These are phyloP conservation scores for Chaetomium cochliodes DNA, from an alignment of 495 filamentous ascomycete species.

Conservation along the genomic window DNA sequence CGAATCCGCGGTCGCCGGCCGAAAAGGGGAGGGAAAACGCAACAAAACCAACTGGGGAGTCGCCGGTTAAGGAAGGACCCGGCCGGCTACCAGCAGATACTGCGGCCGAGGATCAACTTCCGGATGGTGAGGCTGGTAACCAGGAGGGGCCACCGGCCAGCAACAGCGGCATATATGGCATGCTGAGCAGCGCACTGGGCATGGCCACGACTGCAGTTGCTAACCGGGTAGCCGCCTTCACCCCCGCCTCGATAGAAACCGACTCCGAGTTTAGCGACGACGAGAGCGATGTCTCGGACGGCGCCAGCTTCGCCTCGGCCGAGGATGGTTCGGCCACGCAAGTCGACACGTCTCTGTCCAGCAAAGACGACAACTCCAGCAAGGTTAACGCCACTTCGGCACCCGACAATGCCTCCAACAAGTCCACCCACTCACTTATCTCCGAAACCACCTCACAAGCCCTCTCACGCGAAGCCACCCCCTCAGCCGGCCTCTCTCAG, in stretches of 20 bases:
- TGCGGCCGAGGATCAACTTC: background rate
- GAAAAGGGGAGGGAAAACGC: conserved; percentile 16
- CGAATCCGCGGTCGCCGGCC: conserved; percentile 9
- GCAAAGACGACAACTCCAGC: conserved; percentile 24
- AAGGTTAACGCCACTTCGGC: conserved; percentile 31
- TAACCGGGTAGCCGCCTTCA: conserved; percentile 36
- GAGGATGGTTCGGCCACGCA: conserved; percentile 29
- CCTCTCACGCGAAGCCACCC: background rate
- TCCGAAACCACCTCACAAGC: conserved; percentile 21
- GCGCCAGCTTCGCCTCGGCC: conserved; percentile 47
- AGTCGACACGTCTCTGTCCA: conserved; percentile 23
- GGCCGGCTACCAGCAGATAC: background rate
- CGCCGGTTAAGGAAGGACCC: conserved; percentile 29
- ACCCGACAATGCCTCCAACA: background rate
- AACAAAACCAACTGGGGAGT: conserved; percentile 8
- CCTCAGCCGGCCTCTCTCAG: conserved; percentile 25
- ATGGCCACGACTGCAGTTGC: conserved; percentile 45
- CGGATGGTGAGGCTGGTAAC: background rate
- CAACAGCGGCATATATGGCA: conserved; percentile 49
- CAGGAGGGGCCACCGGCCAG: conserved; percentile 40
- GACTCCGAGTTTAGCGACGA: conserved; percentile 35
- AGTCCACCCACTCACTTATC: conserved; percentile 29
- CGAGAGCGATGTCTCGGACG: conserved; percentile 41
- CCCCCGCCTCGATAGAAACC: conserved; percentile 32
- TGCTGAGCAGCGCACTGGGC: conserved; percentile 48